Conservation (phyloP, 1,139 yeast species). For the Blastobotrys persicus region DNA sequence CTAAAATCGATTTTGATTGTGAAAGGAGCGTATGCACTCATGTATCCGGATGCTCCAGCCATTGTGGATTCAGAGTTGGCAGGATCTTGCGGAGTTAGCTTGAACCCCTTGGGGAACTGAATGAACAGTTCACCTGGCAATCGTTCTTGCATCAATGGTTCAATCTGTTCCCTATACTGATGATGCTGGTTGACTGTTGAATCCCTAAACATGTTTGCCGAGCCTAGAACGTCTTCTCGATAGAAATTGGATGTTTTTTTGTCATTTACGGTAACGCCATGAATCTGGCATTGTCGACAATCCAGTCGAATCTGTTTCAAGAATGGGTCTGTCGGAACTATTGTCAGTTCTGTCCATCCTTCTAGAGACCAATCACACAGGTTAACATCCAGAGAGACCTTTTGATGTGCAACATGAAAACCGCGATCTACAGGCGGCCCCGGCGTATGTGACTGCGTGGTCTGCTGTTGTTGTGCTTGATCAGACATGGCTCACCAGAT, state of each 20-base stretch:
- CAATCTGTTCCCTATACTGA: conserved; percentile 59
- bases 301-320: conserved; percentile 67
- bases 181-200: conserved; percentile 60
- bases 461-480: conserved; percentile 8
- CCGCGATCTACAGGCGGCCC: conserved; percentile 25
- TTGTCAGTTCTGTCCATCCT: conserved; percentile 84
- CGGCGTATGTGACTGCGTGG: conserved; percentile 1
- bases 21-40: conserved; percentile 50
- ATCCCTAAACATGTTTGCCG: conserved; percentile 44
- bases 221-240: conserved; percentile 52
- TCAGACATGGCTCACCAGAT: conserved; percentile 8
- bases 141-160: conserved; percentile 51
- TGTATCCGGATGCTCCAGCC: conserved; percentile 20
- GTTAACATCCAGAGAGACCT: conserved; percentile 68
- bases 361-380: conserved; percentile 47
- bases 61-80: conserved; percentile 31
- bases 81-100: conserved; percentile 39
- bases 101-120: conserved; percentile 68
- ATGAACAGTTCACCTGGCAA: conserved; percentile 69
- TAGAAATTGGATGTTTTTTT: conserved; percentile 46
- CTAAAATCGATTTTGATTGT: conserved; percentile 67
- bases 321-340: conserved; percentile 64
- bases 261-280: conserved; percentile 62
- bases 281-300: conserved; percentile 72
- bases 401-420: conserved; percentile 63